phyloP scores from a whole-genome alignment of 768 basidiomycete genomes.

The Mrakia hoshinonis region DNA sequence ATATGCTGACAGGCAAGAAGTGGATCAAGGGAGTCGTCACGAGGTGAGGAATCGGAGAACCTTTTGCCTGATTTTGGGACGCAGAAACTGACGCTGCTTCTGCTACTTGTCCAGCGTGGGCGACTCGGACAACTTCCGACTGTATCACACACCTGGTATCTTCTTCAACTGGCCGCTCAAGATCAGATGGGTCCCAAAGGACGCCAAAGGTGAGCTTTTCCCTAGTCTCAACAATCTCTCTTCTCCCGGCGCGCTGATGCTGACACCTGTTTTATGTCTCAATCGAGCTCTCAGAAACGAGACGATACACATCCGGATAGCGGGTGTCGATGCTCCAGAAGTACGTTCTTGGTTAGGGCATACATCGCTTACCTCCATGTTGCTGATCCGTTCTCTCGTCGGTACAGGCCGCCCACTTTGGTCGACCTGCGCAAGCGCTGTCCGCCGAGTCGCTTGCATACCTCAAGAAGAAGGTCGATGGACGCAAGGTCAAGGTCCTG shows the following conservation, averaged over 20 bases:
- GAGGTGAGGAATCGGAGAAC: not conserved
- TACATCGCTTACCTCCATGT: not conserved
- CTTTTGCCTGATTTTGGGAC: not conserved
- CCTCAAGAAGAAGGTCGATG: conserved; percentile 3
- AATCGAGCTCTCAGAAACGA: conserved; percentile 12
- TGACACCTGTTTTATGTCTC: not conserved
- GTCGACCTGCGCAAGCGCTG: conserved; percentile 25
- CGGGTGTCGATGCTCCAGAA: conserved; percentile 25
- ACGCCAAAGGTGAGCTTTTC: not conserved
- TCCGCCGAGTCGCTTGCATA: conserved; percentile 17
- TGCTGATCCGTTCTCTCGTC: not conserved
- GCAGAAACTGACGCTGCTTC: not conserved
- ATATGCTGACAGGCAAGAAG: conserved; percentile 5
- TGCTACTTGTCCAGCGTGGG: not conserved
- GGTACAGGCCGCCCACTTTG: conserved; percentile 26
- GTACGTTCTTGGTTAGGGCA: not conserved
- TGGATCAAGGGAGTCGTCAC: conserved; percentile 24
- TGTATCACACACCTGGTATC: conserved; percentile 11
- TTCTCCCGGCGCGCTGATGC: not conserved
- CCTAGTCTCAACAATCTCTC: not conserved
- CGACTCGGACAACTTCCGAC: conserved; percentile 18
- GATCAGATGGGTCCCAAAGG: conserved; percentile 5
- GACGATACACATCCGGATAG: conserved; percentile 22
- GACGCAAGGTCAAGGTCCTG: conserved; percentile 3
- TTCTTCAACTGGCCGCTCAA: conserved; percentile 13